Base-by-base conservation (phyloP, 225 moss, liverwort and hornwort genomes). In the Polytrichum formosum region DNA sequence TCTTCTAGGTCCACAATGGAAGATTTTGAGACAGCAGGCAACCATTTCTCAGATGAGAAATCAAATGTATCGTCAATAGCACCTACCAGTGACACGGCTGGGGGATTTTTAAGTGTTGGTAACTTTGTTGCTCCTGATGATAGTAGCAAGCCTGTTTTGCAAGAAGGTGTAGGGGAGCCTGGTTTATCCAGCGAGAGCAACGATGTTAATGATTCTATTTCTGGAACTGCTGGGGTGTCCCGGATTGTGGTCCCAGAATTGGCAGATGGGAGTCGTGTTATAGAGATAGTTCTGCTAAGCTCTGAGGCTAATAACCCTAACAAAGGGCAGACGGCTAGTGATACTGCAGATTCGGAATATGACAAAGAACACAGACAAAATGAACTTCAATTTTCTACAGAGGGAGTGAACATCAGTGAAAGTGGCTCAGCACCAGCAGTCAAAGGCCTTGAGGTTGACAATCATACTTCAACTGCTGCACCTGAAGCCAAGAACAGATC, bases 161-260 rank as follows among this genome's bases (percentile, higher is more conserved):
- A 31, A 62, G 58, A 54, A 9, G 67, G 26, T 35, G 6, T 31
- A 62, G 23, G 30, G 61, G 28, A 37, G 25, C n/a, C 31, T 17
- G 61, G 26, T 33, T 26, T 71, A 21, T 53, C 71, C 18, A 30
- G 13, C 6, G 29, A 71, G 35, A 62, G 35, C 61, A 20, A 59
- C 28, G 19, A 59, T 18, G 7, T 58, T 13, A 20, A 61, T 16
- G 37, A 10, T 35, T 46, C 62, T 7, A 17, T 62, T 37, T 61
- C 71, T 37, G 61, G 53, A 60, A 6, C 33, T 62, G 46, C 33
- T 46, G 33, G 59, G 16, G 46, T 71, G 7, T 62, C 61, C 46
- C 61, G 23, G 35, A 60, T 62, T 26, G 61, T 31, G 59, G 61
- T 70, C 8, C 70, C 71, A 26, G 71, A 67, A 67, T 67, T 67